Evolutionary conservation across 179 eudicot genomes (phyloP), one percentile per base, ranked within the genome.

Genomic region (Carnegiea gigantea): DNA sequence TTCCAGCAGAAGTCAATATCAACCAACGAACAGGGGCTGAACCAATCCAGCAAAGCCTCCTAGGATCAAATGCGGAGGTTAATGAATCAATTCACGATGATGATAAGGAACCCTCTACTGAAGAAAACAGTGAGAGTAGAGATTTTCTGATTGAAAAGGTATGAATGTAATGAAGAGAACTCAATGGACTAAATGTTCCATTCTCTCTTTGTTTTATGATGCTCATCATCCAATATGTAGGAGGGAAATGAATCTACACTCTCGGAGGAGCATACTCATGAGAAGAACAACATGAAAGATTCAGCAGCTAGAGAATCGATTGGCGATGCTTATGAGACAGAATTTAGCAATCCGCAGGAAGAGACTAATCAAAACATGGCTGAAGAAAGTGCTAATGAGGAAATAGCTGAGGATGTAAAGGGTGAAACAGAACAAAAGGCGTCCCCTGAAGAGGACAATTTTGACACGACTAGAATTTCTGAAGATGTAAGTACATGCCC

Each of bases 21-120:
- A 44, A 6, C 13, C 64, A 12, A 46, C 43, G 18, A 26, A 28
- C 13, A 15, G 64, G 23, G 18, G 36, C 36, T 51, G 64, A 75
- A 75, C 51, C 78, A 49, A 12, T 75, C 44, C 8, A 10, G 64
- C 43, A 75, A 53, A 75, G 64, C 30, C 64, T 26, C 49, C 64
- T 64, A 13, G 40, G 28, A 51, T 73, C 59, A 49, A 48, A 23
- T 21, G 1, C 33, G 10, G 78, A 28, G 64, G 64, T 53, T 11
- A 51, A 48, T 28, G 62, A 75, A 51, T 75, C 78, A 21, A 53
- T 24, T 28, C 54, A 28, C 5, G 9, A 18, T 51, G 64, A 75
- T 48, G 43, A 49, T 6, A 51, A 4, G 36, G 15, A 48, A 15
- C 38, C 14, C 38, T 30, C n/a, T 15, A 53, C 54, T 11, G 53